These are phyloP conservation scores for Parmelia sp. DNA, from an alignment of 495 filamentous ascomycete species.

Conservation along the genomic window DNA sequence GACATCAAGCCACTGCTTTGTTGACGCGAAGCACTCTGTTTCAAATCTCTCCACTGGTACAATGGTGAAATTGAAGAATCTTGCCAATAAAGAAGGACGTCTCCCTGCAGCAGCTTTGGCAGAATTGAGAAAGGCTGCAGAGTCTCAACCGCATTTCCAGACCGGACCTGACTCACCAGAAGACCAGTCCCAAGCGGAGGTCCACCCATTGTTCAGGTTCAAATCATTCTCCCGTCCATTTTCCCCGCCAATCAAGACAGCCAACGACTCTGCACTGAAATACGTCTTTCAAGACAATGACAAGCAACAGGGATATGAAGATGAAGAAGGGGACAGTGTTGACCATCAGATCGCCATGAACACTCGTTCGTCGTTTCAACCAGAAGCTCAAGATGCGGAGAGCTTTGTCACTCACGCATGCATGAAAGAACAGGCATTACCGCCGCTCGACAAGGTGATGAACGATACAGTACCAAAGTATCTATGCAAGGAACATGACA, in stretches of 20 bases:
- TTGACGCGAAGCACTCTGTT: neutral
- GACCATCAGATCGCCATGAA: neutral
- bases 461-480: neutral
- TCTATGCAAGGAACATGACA: neutral
- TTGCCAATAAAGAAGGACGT: neutral
- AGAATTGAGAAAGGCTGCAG: neutral
- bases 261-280: neutral
- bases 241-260: neutral
- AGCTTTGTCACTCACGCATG: neutral
- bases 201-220: neutral
- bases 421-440: neutral
- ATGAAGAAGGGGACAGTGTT: neutral
- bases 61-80: neutral
- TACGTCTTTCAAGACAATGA: neutral
- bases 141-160: neutral
- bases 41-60: neutral
- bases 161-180: neutral
- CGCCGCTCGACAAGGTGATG: neutral
- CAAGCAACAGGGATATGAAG: neutral
- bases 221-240: neutral
- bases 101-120: neutral
- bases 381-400: neutral
- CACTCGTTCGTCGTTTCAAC: neutral
- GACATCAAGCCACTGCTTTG: neutral
- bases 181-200: neutral